Base-by-base conservation (phyloP, 2,329 filamentous ascomycete species). In the Ophiocordyceps polyrhachis-furcata region DNA sequence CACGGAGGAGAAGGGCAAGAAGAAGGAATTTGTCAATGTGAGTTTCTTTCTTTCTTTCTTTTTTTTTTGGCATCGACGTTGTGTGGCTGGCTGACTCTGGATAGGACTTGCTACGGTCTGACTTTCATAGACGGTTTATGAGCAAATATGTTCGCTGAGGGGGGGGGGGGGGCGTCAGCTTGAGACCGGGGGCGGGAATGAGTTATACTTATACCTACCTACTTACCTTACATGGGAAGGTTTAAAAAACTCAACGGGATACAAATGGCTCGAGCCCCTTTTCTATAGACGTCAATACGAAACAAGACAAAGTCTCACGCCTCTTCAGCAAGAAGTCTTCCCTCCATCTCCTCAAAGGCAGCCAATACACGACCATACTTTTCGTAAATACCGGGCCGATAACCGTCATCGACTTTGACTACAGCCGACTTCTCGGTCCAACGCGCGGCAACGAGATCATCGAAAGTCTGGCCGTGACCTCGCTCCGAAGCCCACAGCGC, bases 111-210 rank as follows among this genome's bases (percentile, higher is more conserved):
- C 67, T 96, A 50, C 79, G 89, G 49, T 95, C 87, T 28, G 91
- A 98, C 63, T 98, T 98, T 62, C 91, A 98, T 69, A 91, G 88
- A 65, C 80, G 87, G 50, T 98, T 98, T 62, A 98, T 98, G 91
- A 69, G 63, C 62, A 77, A 76, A 56, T 78, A 77, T 51, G 73
- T 78, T 38, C 35, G 35, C 35, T 38, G 35, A 38, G 35, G n/a
- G n/a, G 11, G 9, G 29, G 29, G 35, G n/a, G n/a, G 11, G 9
- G 29, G 29, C 31, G 15, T 32, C 17, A 19, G n/a, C n/a, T 38
- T 19, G n/a, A 2, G n/a, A 12, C n/a, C n/a, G n/a, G n/a, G 11
- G 17, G 17, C 17, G 35, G 17, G 7, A 17, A 37, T 17, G n/a
- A 17, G 5, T 12, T n/a, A 19, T 23, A 23, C 3, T 23, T 23